phyloP scores from a whole-genome alignment of 1,284 basidiomycete species.

The Ustilago bromivora region DNA sequence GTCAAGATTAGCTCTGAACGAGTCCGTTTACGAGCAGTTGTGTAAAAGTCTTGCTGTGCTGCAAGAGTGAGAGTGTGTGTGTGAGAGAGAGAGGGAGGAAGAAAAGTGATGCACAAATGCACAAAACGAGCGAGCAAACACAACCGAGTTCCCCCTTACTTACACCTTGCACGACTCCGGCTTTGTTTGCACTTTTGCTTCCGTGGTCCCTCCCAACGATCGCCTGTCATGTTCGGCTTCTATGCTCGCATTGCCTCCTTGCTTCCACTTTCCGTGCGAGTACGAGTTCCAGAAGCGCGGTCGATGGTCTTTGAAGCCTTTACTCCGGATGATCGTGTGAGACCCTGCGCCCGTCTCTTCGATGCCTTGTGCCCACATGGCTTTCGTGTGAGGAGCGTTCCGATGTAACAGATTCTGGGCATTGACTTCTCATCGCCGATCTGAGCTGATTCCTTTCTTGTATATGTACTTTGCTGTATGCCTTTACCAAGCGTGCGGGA shows the following conservation, averaged over 20 bases:
- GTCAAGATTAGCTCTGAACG: background rate
- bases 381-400: background rate
- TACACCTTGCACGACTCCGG: constrained; percentile 8
- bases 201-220: constrained; percentile 27
- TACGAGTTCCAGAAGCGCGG: background rate
- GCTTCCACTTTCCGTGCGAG: constrained; percentile 16
- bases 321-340: background rate
- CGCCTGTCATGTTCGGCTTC: background rate
- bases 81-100: no score
- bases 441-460: no score
- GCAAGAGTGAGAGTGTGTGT: no score
- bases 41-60: background rate
- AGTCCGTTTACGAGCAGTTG: background rate
- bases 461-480: background rate
- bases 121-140: constrained; percentile 34
- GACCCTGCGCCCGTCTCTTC: background rate
- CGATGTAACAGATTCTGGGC: background rate
- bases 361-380: background rate
- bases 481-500: background rate
- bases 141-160: constrained; percentile 25
- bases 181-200: background rate
- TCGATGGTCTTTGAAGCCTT: no score
- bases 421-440: background rate
- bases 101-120: background rate
- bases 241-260: background rate